phyloP scores from a whole-genome alignment of 306 rosid species.

The Vicia sativa region DNA sequence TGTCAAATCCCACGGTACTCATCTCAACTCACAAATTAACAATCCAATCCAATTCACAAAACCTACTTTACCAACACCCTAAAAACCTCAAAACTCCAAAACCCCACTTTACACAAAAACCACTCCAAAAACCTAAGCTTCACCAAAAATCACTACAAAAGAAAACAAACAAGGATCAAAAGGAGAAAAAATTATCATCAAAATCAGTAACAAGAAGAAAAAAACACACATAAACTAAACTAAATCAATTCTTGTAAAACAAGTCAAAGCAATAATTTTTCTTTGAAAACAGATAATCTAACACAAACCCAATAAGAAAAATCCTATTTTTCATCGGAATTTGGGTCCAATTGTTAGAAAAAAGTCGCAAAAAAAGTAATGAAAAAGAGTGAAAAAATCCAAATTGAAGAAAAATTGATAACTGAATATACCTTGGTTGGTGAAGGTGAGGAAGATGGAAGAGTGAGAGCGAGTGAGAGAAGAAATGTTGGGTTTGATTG shows the following conservation, averaged over 20 bases:
- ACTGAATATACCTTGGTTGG: constrained; percentile 41
- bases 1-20: constrained; percentile 96
- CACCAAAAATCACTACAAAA: constrained; percentile 36
- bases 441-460: constrained; percentile 34
- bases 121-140: constrained; percentile 39
- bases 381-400: background rate
- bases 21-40: constrained; percentile 43
- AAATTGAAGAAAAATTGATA: constrained; percentile 12
- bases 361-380: background rate
- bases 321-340: background rate
- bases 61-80: constrained; percentile 32
- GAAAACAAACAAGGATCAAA: background rate
- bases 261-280: constrained; percentile 1
- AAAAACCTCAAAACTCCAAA: constrained; percentile 21
- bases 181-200: constrained; percentile 7
- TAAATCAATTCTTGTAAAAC: background rate
- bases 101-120: constrained; percentile 19
- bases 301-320: constrained; percentile 30
- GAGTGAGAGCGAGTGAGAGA: too few species aligned
- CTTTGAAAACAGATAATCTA: background rate
- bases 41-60: constrained; percentile 33
- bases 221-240: background rate
- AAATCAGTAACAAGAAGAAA: background rate
- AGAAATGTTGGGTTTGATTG: too few species aligned
- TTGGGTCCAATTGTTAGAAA: background rate